Conservation (phyloP, 179 eudicot genomes). For the Drosera spatulata region DNA sequence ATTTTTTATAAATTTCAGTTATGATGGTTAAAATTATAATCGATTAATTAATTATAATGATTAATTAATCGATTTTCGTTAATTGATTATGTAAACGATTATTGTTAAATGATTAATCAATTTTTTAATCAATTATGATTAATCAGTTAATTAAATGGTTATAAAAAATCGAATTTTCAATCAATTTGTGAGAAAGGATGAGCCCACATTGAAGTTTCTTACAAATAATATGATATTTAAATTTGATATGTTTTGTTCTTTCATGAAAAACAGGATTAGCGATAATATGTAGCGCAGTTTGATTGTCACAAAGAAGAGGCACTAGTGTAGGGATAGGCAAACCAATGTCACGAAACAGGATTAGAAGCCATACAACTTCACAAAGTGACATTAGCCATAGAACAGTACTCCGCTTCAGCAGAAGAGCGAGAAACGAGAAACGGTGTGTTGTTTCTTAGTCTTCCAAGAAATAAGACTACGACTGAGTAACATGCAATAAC, state of each 20-base stretch:
- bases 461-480: background rate
- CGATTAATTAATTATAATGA: too few species aligned
- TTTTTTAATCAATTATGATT: too few species aligned
- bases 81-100: too few species aligned
- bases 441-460: background rate
- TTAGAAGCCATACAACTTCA: background rate
- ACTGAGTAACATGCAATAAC: background rate
- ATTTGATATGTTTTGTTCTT: background rate
- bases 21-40: too few species aligned
- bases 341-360: background rate
- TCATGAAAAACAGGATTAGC: background rate
- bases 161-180: too few species aligned
- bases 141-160: too few species aligned
- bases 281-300: background rate
- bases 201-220: background rate
- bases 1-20: too few species aligned
- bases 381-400: background rate
- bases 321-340: background rate
- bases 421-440: constrained; percentile 7
- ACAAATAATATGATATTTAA: background rate
- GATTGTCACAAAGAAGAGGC: background rate
- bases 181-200: background rate
- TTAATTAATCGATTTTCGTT: too few species aligned
- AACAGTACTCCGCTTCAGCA: constrained; percentile 1
- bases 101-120: too few species aligned